Conservation (phyloP, 73 alveolate species). For the Tetrahymena borealis region DNA sequence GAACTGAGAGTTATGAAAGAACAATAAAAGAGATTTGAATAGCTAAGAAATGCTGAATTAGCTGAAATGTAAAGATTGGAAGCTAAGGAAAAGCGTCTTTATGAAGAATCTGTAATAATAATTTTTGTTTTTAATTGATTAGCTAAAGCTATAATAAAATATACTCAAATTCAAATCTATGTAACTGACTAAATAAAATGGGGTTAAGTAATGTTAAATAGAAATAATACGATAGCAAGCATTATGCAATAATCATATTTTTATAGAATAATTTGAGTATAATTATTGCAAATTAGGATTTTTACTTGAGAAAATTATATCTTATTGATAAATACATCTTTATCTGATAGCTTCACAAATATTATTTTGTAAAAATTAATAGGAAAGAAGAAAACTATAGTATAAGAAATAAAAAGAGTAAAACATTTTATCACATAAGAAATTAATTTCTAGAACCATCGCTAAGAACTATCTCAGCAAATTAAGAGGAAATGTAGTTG, state of each 20-base stretch:
- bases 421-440: slow-evolving; percentile 13
- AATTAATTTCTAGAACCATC: slow-evolving; percentile 7
- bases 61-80: slow-evolving; percentile 81
- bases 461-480: slow-evolving; percentile 11
- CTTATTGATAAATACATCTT: too few species aligned
- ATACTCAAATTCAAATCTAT: neutral
- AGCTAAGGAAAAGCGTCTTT: slow-evolving; percentile 71
- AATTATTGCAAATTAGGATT: too few species aligned
- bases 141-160: neutral
- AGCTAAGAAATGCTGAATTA: slow-evolving; percentile 79
- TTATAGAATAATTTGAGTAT: too few species aligned
- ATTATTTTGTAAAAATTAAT: too few species aligned
- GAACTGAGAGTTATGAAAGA: slow-evolving; percentile 84
- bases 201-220: too few species aligned
- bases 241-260: too few species aligned
- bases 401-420: slow-evolving; percentile 8
- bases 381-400: slow-evolving; percentile 33
- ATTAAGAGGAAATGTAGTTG: slow-evolving; percentile 5
- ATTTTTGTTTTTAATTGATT: neutral
- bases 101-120: slow-evolving; percentile 60
- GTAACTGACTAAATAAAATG: too few species aligned
- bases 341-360: too few species aligned
- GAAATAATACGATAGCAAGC: too few species aligned
- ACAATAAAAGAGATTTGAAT: slow-evolving; percentile 78
- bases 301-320: too few species aligned